phyloP scores from a whole-genome alignment of 202 grass and related monocot genomes.

The Digitaria exilis region DNA sequence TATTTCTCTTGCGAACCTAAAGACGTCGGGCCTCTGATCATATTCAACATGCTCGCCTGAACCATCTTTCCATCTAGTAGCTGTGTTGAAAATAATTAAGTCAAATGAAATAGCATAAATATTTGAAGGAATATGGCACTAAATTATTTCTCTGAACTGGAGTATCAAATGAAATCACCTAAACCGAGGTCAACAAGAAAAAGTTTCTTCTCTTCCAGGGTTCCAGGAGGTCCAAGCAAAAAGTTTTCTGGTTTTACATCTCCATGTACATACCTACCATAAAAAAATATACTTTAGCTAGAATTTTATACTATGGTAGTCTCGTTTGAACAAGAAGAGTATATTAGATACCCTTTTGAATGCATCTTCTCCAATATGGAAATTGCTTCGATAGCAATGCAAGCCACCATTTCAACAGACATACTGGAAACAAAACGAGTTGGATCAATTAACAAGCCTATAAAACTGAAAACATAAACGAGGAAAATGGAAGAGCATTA shows the following conservation, averaged over 20 bases:
- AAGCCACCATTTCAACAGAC: conserved; percentile 97
- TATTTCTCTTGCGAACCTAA: conserved; percentile 62
- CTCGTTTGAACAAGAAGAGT: background rate
- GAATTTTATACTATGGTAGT: background rate
- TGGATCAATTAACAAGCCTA: background rate
- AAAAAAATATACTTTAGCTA: conserved; percentile 19
- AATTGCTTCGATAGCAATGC: conserved; percentile 96
- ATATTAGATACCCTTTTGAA: conserved; percentile 79
- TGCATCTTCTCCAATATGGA: conserved; percentile 96
- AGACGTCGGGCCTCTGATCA: conserved; percentile 89
- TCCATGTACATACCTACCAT: conserved; percentile 77
- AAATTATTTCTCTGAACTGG: conserved; percentile 11
- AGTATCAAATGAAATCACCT: conserved; percentile 56
- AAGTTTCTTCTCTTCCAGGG: conserved; percentile 77
- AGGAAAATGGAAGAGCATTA: background rate
- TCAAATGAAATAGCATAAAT: conserved; percentile 19
- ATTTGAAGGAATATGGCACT: conserved; percentile 26
- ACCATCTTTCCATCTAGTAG: conserved; percentile 84
- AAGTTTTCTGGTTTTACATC: conserved; percentile 96
- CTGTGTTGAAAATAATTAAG: conserved; percentile 46
- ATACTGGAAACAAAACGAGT: conserved; percentile 58
- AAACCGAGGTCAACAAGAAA: conserved; percentile 94
- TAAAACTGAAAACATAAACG: conserved; percentile 19
- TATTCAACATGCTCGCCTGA: conserved; percentile 83
- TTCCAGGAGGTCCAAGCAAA: conserved; percentile 77